These are phyloP conservation scores for Sergeia podlipaevii DNA, from an alignment of 208 protist species.

Conservation along the genomic window DNA sequence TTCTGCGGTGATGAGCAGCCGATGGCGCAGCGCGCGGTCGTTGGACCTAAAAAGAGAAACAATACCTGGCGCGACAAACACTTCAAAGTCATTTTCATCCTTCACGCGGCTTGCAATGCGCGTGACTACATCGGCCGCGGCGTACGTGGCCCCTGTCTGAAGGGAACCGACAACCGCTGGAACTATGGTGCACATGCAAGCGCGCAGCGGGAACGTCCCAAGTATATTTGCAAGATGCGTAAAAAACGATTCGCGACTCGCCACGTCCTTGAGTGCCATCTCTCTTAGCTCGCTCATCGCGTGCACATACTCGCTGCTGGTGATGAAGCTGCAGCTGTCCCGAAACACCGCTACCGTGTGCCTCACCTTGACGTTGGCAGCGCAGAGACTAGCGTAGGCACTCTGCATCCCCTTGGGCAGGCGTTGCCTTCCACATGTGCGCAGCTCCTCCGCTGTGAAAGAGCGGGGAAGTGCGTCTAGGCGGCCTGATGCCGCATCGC, in stretches of 20 bases:
- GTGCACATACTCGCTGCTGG: constrained; percentile 53
- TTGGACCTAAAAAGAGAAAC: constrained; percentile 49
- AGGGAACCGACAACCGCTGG: constrained; percentile 48
- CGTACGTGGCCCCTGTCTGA: constrained; percentile 31
- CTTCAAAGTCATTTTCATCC: constrained; percentile 46
- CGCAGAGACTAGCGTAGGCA: constrained; percentile 43
- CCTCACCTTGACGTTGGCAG: constrained; percentile 39
- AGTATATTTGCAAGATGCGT: constrained; percentile 40
- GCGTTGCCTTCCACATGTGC: constrained; percentile 13
- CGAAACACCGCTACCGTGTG: constrained; percentile 44
- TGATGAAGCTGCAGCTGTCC: constrained; percentile 52
- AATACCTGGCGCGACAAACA: constrained; percentile 49
- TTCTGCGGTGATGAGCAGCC: constrained; percentile 48
- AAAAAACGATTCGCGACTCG: constrained; percentile 51
- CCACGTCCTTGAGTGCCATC: constrained; percentile 54
- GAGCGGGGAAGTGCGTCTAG: too few relatives aligned
- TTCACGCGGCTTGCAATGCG: constrained; percentile 40
- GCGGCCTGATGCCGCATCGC: constrained; percentile 17
- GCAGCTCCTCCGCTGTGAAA: constrained; percentile 18
- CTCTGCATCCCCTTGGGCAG: constrained; percentile 51
- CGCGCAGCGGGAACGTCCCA: constrained; percentile 43
- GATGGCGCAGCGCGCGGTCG: constrained; percentile 61
- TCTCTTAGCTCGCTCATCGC: constrained; percentile 56
- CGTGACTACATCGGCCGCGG: constrained; percentile 33
- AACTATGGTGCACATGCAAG: constrained; percentile 59